Evolutionary conservation across 106 monocot genomes (phyloP).

Genomic region (Allium fistulosum): DNA sequence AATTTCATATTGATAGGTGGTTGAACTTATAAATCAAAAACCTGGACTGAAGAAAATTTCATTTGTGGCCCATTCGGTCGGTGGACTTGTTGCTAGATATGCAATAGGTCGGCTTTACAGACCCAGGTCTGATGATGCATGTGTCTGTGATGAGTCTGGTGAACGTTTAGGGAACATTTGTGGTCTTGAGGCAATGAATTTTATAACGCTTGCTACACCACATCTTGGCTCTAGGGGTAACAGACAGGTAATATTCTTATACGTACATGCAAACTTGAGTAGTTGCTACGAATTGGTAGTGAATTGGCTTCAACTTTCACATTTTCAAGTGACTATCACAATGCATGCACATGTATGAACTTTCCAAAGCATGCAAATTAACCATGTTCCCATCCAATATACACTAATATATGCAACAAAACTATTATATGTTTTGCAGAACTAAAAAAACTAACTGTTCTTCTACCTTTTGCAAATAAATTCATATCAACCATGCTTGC

Average conservation of each 20-base stretch:
- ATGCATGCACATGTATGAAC: no score
- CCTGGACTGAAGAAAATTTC: constrained; percentile 67
- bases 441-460: no score
- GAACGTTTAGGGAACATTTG: constrained; percentile 50
- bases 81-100: constrained; percentile 94
- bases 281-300: no score
- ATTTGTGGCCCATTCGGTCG: constrained; percentile 87
- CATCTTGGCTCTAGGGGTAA: constrained; percentile 98
- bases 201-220: constrained; percentile 93
- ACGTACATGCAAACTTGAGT: neutral
- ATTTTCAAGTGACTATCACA: no score
- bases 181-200: constrained; percentile 88
- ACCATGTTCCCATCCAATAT: no score
- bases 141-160: constrained; percentile 7
- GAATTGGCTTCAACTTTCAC: no score
- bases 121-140: constrained; percentile 11
- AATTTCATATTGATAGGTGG: constrained; percentile 31
- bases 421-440: no score
- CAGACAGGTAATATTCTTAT: constrained; percentile 51
- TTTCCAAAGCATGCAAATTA: no score
- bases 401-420: no score
- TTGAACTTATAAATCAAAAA: constrained; percentile 42
- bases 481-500: no score
- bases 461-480: no score
- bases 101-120: constrained; percentile 68